Evolutionary conservation across 768 basidiomycete genomes (phyloP).

Genomic region (Infundibulicybe gibba): DNA sequence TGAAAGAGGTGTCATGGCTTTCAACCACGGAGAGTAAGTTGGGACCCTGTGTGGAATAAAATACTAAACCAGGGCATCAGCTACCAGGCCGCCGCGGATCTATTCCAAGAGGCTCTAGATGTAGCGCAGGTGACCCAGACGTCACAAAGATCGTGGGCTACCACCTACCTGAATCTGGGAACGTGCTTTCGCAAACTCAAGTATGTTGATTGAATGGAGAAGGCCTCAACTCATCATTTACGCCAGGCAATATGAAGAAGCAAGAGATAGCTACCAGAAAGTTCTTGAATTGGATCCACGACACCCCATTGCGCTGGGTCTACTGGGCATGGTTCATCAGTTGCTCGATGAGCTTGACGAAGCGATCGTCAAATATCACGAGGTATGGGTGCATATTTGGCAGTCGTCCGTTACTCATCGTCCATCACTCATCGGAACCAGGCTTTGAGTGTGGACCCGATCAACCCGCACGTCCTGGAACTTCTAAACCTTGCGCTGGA

Average conservation of each 20-base stretch:
- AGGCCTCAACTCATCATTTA: constrained; percentile 4
- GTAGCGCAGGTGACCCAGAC: constrained; percentile 83
- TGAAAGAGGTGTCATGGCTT: constrained; percentile 92
- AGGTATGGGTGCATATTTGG: constrained; percentile 46
- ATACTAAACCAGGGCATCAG: constrained; percentile 32
- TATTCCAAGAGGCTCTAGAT: constrained; percentile 76
- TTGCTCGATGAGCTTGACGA: constrained; percentile 67
- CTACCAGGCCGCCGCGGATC: constrained; percentile 62
- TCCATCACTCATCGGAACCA: constrained; percentile 19
- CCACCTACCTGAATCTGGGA: constrained; percentile 90
- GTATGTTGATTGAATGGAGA: constrained; percentile 36
- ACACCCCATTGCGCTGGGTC: constrained; percentile 76
- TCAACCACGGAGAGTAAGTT: constrained; percentile 76
- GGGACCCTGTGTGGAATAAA: too few species aligned
- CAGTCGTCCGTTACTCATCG: too few species aligned
- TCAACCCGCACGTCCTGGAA: constrained; percentile 78
- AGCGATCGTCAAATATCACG: constrained; percentile 90
- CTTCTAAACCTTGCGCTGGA: constrained; percentile 81
- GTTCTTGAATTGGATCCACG: constrained; percentile 89
- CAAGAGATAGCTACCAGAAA: constrained; percentile 68
- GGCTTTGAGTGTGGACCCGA: constrained; percentile 80
- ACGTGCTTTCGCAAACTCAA: constrained; percentile 81
- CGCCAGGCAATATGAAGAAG: constrained; percentile 52
- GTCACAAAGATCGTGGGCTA: constrained; percentile 81
- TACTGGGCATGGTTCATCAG: constrained; percentile 88